phyloP scores from a whole-genome alignment of 2,329 filamentous ascomycete species.

The Fusarium sp. region DNA sequence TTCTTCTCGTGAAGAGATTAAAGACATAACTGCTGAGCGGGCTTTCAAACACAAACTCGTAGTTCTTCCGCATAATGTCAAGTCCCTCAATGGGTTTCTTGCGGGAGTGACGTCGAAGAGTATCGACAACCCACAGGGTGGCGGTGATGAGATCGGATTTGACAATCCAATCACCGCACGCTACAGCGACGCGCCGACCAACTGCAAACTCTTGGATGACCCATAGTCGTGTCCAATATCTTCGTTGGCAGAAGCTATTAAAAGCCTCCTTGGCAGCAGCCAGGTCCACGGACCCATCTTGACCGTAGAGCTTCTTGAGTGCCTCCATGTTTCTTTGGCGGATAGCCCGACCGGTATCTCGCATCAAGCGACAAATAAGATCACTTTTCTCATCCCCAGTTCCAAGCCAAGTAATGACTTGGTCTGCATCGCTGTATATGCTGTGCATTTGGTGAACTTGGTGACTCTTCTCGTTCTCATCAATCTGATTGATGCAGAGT shows the following conservation, averaged over 20 bases:
- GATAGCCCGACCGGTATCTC: neutral
- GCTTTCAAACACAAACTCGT: neutral
- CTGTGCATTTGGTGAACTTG: slow-evolving; percentile 25
- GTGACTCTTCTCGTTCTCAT: slow-evolving; percentile 14
- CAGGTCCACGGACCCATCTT: neutral
- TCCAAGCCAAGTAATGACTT: slow-evolving; percentile 15
- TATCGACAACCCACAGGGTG: neutral
- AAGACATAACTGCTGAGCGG: slow-evolving; percentile 11
- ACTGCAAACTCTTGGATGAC: slow-evolving; percentile 27
- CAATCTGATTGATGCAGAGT: slow-evolving; percentile 23
- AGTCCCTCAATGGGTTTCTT: neutral
- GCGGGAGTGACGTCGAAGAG: neutral
- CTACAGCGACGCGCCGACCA: slow-evolving; percentile 5
- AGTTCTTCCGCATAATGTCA: neutral
- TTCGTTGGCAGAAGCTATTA: neutral
- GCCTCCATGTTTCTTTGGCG: neutral
- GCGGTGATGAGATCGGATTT: neutral
- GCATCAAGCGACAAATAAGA: slow-evolving; percentile 5
- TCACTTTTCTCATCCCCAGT: neutral
- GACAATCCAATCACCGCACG: slow-evolving; percentile 10
- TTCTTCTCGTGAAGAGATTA: slow-evolving; percentile 13
- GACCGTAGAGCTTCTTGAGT: neutral
- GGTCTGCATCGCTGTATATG: slow-evolving; percentile 10
- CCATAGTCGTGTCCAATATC: slow-evolving; percentile 30
- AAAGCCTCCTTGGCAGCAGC: neutral